Base-by-base conservation (phyloP, 2,329 filamentous ascomycete species). In the Pezicula carpinea region DNA sequence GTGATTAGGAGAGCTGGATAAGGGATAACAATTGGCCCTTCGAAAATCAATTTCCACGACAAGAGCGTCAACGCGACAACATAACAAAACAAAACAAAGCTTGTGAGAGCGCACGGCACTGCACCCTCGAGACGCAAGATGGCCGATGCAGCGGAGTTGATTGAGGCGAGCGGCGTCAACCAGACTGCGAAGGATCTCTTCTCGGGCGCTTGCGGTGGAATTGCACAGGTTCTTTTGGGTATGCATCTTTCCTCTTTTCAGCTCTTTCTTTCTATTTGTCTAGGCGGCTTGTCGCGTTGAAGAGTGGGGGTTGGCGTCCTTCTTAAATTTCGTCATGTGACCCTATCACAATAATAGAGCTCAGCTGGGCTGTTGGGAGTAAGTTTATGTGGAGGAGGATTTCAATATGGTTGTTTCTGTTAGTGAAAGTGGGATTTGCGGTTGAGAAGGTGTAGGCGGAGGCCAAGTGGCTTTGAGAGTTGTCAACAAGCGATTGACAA, bases 191-290 rank as follows among this genome's bases (percentile, higher is more conserved):
- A 97, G 75, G 93, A 99, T 69, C 74, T 99, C 49, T 87, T 92
- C 64, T 82, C 93, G 10, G 93, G 93, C 32, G 93, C 93, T 50
- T 87, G 85, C 6, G 93, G 93, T 53, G 93, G 93, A 59, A 77
- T 97, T 59, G 92, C 93, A 15, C 93, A 99, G 69, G 93, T 99
- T 36, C 72, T 99, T 53, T 78, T 97, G 56, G 92, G 91, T 96
- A 72, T 70, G 82, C 76, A 46, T 35, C n/a, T 44, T 38, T 6
- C 15, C 23, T 36, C 26, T 47, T 48, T 43, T 7, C 19, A 18
- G 8, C 10, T 32, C 22, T 18, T n/a, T 31, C n/a, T 15, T n/a
- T 31, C n/a, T 19, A 17, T 18, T 34, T 33, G n/a, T n/a, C 18
- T 18, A n/a, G n/a, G n/a, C n/a, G n/a, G 19, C 19, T 40, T 15